Evolutionary conservation across 129 eudicot species (phyloP).

Genomic region (Lonicera japonica): DNA sequence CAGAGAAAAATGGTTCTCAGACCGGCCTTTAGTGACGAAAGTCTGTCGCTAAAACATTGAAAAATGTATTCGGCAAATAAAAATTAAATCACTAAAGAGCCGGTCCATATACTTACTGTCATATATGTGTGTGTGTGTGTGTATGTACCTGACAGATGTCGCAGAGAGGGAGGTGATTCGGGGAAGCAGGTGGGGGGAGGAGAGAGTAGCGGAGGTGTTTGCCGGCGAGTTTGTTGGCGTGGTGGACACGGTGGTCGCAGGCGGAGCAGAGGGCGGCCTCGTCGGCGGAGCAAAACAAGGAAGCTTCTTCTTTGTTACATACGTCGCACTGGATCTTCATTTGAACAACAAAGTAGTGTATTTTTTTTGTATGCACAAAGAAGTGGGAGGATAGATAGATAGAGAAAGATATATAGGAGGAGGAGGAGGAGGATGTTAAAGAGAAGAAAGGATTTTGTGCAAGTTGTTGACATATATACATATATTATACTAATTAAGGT

Average conservation of each 20-base stretch:
- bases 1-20: no score
- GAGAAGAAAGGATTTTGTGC: slow-evolving; percentile 4
- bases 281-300: slow-evolving; percentile 69
- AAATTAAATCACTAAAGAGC: no score
- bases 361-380: not conserved
- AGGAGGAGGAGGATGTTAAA: not conserved
- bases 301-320: slow-evolving; percentile 58
- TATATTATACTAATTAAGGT: slow-evolving; percentile 6
- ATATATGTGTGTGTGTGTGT: no score
- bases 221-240: slow-evolving; percentile 92
- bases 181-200: slow-evolving; percentile 59
- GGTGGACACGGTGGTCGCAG: slow-evolving; percentile 91
- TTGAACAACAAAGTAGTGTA: not conserved
- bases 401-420: not conserved
- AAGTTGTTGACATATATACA: slow-evolving; percentile 4
- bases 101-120: no score
- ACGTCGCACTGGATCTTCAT: slow-evolving; percentile 98
- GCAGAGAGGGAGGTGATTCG: slow-evolving; percentile 44
- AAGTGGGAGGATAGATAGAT: not conserved
- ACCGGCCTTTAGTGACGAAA: no score
- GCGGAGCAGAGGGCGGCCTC: slow-evolving; percentile 79
- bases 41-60: no score
- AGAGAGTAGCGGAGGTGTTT: slow-evolving; percentile 86
- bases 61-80: no score
- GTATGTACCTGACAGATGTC: slow-evolving; percentile 61